Percentiles rank a stretch among this genome's conserved stretches.
Evolutionary conservation across 768 basidiomycete genomes (phyloP).

Genomic region (Postia placenta): DNA sequence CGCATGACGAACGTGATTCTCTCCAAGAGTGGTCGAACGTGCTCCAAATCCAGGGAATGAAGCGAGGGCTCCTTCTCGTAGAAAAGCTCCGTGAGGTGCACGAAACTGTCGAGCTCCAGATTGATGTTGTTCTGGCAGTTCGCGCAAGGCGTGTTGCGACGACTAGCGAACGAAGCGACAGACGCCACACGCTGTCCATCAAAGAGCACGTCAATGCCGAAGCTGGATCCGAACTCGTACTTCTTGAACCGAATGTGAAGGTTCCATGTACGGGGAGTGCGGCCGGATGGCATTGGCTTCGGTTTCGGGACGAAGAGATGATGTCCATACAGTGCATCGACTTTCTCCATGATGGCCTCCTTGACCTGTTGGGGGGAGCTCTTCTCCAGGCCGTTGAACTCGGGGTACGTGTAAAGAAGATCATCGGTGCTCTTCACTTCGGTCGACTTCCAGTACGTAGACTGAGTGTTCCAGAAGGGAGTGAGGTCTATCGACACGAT

Average conservation of each 20-base stretch:
- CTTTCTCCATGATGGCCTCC: constrained; percentile 26
- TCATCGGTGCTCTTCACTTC: constrained; percentile 19
- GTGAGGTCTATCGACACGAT: constrained; percentile 29
- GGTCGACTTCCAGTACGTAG: constrained; percentile 34
- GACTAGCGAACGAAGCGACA: constrained; percentile 38
- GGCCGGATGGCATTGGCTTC: background rate
- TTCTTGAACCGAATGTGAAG: constrained; percentile 37
- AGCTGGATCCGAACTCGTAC: constrained; percentile 37
- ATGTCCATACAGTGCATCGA: constrained; percentile 28
- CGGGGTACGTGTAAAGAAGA: constrained; percentile 45
- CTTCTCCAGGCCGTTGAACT: constrained; percentile 36
- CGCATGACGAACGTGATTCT: background rate
- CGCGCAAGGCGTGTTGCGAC: constrained; percentile 27
- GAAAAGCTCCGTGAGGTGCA: constrained; percentile 13
- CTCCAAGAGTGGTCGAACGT: constrained; percentile 7
- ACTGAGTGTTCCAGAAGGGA: constrained; percentile 39
- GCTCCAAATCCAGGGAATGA: constrained; percentile 3
- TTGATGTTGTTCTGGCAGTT: constrained; percentile 28
- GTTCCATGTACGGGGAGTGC: constrained; percentile 33
- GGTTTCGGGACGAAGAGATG: background rate
- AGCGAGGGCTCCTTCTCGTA: constrained; percentile 1
- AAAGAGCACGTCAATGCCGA: constrained; percentile 42
- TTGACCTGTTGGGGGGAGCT: constrained; percentile 22
- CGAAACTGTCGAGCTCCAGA: constrained; percentile 14
- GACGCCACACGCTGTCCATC: constrained; percentile 40